Evolutionary conservation across 331 rosid species (phyloP).

Genomic region (Malus hybrid): DNA sequence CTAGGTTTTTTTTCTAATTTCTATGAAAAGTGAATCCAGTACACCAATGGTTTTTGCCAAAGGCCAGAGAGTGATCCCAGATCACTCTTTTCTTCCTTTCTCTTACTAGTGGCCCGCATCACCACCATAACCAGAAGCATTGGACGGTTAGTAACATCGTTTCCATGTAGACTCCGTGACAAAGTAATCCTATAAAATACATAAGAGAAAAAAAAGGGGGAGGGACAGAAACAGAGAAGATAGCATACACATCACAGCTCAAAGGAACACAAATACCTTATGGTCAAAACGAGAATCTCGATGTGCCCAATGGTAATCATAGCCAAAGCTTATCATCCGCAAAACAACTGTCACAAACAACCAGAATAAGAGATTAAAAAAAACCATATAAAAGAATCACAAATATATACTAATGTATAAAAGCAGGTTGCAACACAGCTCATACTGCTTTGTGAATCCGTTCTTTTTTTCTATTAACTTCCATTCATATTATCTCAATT

Average conservation of each 20-base stretch:
- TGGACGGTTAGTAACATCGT: background rate
- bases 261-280: slow-evolving; percentile 45
- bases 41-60: background rate
- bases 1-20: background rate
- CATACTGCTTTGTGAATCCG: background rate
- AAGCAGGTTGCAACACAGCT: background rate
- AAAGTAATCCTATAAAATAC: background rate
- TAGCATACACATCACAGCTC: background rate
- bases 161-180: background rate
- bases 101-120: background rate
- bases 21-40: background rate
- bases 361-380: slow-evolving; percentile 4
- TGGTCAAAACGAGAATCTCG: slow-evolving; percentile 52
- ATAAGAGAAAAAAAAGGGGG: background rate
- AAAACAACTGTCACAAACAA: slow-evolving; percentile 65
- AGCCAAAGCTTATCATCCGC: slow-evolving; percentile 95
- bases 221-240: background rate
- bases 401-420: background rate
- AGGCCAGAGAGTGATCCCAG: background rate
- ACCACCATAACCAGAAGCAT: background rate
- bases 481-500: background rate
- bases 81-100: background rate
- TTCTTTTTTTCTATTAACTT: background rate
- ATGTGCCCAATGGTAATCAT: slow-evolving; percentile 78
- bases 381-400: background rate